phyloP scores from a whole-genome alignment of 371 early-diverging fungal genomes.

The Lichtheimia ornata region DNA sequence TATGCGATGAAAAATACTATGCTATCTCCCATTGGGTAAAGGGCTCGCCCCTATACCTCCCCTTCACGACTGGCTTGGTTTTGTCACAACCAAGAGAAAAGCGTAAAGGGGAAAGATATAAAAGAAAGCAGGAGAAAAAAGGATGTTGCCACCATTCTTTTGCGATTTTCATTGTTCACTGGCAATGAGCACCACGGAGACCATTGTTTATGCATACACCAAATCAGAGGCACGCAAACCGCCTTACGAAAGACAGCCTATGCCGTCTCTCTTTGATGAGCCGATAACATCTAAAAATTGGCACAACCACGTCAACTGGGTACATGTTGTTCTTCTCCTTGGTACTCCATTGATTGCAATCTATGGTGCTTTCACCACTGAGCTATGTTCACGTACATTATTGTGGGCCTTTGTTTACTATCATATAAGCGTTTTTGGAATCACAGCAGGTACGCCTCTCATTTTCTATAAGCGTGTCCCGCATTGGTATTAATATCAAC shows the following conservation, averaged over 20 bases:
- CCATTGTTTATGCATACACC: conserved; percentile 35
- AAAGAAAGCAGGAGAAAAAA: no score
- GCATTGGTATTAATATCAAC: neutral
- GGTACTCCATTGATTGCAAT: conserved; percentile 80
- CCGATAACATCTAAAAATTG: conserved; percentile 53
- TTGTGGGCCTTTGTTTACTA: conserved; percentile 79
- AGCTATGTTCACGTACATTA: conserved; percentile 68
- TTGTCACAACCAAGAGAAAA: no score
- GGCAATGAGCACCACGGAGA: conserved; percentile 9
- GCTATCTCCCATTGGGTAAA: no score
- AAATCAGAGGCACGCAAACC: conserved; percentile 49
- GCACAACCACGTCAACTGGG: conserved; percentile 78
- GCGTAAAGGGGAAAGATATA: no score
- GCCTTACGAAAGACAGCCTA: conserved; percentile 34
- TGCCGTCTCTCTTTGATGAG: conserved; percentile 58
- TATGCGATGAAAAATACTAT: no score
- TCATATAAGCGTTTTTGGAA: conserved; percentile 84
- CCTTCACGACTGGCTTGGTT: no score
- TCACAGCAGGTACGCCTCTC: conserved; percentile 75
- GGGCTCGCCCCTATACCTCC: no score
- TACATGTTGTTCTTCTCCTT: conserved; percentile 70
- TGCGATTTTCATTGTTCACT: no score
- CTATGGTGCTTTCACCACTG: conserved; percentile 77
- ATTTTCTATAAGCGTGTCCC: neutral
- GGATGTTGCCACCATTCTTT: no score